Conservation (phyloP, 768 basidiomycete species). For the Sutorius australiensis region DNA sequence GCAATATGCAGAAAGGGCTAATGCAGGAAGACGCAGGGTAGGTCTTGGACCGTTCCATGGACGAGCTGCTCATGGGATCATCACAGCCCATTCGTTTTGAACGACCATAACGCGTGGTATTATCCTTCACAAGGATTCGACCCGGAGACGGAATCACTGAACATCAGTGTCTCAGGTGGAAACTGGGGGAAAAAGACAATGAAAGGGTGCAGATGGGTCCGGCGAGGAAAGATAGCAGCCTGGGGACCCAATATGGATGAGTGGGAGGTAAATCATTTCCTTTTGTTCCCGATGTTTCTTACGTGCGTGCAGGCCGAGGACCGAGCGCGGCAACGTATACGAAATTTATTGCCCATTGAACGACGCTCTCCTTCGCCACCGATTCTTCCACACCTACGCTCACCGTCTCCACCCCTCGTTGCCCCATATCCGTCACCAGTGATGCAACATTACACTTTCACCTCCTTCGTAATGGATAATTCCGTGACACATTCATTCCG, state of each 20-base stretch:
- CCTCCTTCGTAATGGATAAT: conserved; percentile 84
- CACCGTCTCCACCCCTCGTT: conserved; percentile 73
- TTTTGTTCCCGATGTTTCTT: conserved; percentile 7
- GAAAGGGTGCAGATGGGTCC: conserved; percentile 77
- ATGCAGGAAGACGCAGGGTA: conserved; percentile 33
- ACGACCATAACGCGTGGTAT: conserved; percentile 78
- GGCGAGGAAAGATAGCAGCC: conserved; percentile 73
- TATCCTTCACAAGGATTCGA: conserved; percentile 76
- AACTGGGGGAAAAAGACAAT: conserved; percentile 84
- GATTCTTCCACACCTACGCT: conserved; percentile 68
- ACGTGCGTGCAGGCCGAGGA: conserved; percentile 61
- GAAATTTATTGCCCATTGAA: conserved; percentile 55
- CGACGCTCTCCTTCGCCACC: conserved; percentile 70
- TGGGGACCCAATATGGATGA: conserved; percentile 86
- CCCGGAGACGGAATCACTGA: conserved; percentile 58
- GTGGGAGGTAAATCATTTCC: conserved; percentile 59
- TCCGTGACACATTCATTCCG: conserved; percentile 82
- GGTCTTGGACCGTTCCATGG: conserved; percentile 1
- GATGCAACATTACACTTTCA: conserved; percentile 67
- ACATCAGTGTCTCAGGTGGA: conserved; percentile 48
- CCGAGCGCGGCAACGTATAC: conserved; percentile 77
- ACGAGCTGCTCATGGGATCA: conserved; percentile 5
- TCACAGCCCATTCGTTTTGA: conserved; percentile 46
- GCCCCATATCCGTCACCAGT: conserved; percentile 73
- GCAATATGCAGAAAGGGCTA: conserved; percentile 24